phyloP scores from a whole-genome alignment of 106 monocot genomes.

The Dendrobium nobile region DNA sequence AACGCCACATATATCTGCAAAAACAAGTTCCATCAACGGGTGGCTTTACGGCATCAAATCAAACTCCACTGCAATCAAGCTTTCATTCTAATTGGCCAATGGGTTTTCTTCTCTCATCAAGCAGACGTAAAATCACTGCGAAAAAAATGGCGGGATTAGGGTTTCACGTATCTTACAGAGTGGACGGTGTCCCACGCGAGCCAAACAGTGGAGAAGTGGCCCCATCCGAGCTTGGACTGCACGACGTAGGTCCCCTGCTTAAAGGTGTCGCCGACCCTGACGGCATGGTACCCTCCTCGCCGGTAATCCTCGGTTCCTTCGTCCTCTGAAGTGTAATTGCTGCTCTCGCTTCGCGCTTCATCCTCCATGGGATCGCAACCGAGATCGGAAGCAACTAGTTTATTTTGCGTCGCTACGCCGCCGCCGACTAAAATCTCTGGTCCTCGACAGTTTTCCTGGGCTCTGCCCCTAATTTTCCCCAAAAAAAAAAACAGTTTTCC shows the following conservation, averaged over 20 bases:
- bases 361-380: conserved; percentile 16
- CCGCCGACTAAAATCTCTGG: not conserved
- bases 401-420: not conserved
- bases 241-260: conserved; percentile 92
- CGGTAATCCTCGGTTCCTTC: conserved; percentile 96
- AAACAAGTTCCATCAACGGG: conserved; percentile 2
- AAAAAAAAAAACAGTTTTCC: not conserved
- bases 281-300: conserved; percentile 90
- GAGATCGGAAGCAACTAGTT: not conserved
- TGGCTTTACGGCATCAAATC: not conserved
- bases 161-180: conserved; percentile 41
- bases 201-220: conserved; percentile 99
- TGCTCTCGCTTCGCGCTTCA: conserved; percentile 47
- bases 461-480: not conserved
- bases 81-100: not conserved
- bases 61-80: not conserved
- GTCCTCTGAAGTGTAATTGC: conserved; percentile 90
- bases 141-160: not conserved
- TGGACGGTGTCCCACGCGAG: conserved; percentile 90
- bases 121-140: not conserved
- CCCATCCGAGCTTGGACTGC: conserved; percentile 98
- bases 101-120: not conserved
- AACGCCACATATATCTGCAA: conserved; percentile 89
- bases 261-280: conserved; percentile 84
- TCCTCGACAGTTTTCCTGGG: not conserved